phyloP scores from a whole-genome alignment of 164 flowering plant genomes.

The Litsea cubeba region DNA sequence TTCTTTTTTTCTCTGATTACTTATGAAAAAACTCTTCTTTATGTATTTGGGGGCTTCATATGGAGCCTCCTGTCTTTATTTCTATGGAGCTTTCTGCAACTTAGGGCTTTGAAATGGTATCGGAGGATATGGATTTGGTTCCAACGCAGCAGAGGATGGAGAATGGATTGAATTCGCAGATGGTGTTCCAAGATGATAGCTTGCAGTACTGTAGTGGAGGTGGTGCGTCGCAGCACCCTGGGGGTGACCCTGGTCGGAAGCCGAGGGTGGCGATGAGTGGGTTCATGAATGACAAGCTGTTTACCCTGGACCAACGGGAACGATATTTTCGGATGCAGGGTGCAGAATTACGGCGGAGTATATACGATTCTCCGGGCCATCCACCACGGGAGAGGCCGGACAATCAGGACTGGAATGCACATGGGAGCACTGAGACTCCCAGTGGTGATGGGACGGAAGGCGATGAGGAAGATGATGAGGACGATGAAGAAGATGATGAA shows the following conservation, averaged over 20 bases:
- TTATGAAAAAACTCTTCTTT: neutral
- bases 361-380: constrained; percentile 11
- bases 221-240: constrained; percentile 14
- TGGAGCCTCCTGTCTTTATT: neutral
- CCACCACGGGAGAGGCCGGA: constrained; percentile 7
- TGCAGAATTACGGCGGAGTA: constrained; percentile 23
- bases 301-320: constrained; percentile 25
- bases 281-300: constrained; percentile 45
- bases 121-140: constrained; percentile 37
- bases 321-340: constrained; percentile 26
- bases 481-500: constrained; percentile 50
- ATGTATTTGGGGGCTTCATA: neutral
- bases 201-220: constrained; percentile 23
- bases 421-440: constrained; percentile 18
- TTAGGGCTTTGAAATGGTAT: constrained; percentile 30
- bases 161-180: constrained; percentile 40
- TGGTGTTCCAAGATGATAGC: constrained; percentile 49
- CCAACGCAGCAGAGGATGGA: constrained; percentile 33
- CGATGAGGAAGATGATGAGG: constrained; percentile 37
- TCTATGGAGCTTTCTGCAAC: neutral
- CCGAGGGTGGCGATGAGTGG: constrained; percentile 34
- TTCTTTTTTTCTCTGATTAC: neutral
- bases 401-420: constrained; percentile 36
- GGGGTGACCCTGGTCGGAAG: constrained; percentile 43
- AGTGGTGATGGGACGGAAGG: constrained; percentile 45